Conservation (phyloP, 2,329 filamentous ascomycete genomes). For the Cryphonectria carpinicola region DNA sequence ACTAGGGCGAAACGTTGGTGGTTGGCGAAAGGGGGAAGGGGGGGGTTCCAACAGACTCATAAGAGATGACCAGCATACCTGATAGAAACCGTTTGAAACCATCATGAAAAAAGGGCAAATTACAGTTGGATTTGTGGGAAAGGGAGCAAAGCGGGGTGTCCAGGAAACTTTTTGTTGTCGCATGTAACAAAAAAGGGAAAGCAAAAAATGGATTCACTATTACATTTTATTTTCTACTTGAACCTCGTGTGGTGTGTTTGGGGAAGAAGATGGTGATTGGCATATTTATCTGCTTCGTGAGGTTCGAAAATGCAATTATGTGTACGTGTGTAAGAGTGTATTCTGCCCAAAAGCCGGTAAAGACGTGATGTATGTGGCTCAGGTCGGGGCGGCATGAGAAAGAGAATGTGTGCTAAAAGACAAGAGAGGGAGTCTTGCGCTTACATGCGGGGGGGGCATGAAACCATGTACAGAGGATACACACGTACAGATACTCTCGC, state of each 20-base stretch:
- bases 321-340: not conserved
- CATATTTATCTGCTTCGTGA: no score
- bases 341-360: no score
- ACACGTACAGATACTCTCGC: not conserved
- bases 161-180: not conserved
- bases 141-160: not conserved
- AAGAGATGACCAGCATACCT: not conserved
- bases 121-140: not conserved
- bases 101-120: not conserved
- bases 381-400: no score
- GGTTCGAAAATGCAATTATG: no score
- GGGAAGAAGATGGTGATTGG: no score
- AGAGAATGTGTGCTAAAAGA: constrained; percentile 33
- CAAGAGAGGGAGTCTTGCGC: constrained; percentile 39
- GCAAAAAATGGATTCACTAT: not conserved
- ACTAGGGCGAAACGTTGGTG: not conserved
- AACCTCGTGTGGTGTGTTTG: no score
- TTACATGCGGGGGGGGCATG: not conserved
- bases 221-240: not conserved
- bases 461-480: not conserved
- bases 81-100: not conserved
- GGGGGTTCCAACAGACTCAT: not conserved
- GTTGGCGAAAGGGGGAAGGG: not conserved
- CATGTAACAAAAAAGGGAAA: not conserved
- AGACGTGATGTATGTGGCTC: no score